Conservation (phyloP, 1,139 yeast genomes). For the Sugiyamaella paludigena region DNA sequence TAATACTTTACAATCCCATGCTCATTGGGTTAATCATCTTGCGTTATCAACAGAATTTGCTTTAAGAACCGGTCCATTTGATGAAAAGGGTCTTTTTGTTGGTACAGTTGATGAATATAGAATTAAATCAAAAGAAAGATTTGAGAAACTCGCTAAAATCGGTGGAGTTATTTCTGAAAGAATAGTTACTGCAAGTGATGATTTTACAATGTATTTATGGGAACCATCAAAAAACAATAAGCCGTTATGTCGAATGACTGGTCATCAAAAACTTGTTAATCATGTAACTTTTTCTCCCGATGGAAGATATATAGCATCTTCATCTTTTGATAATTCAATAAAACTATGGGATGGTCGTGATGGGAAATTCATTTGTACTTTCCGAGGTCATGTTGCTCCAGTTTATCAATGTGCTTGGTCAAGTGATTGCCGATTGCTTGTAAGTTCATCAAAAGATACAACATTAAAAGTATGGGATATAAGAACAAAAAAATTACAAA, state of each 20-base stretch:
- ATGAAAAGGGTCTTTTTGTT: constrained; percentile 50
- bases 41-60: constrained; percentile 90
- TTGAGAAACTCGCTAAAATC: constrained; percentile 72
- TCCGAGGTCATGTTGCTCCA: constrained; percentile 96
- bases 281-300: constrained; percentile 97
- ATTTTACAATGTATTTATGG: constrained; percentile 97
- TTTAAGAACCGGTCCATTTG: constrained; percentile 77
- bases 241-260: constrained; percentile 91
- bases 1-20: constrained; percentile 81
- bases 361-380: constrained; percentile 84
- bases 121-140: constrained; percentile 56
- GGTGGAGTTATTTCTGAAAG: constrained; percentile 73
- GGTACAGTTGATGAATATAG: constrained; percentile 53
- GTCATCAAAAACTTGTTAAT: constrained; percentile 94
- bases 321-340: constrained; percentile 92
- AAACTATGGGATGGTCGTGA: constrained; percentile 95
- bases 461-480: constrained; percentile 98
- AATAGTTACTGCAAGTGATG: constrained; percentile 93
- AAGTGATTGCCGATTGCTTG: constrained; percentile 85
- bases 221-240: constrained; percentile 77
- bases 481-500: constrained; percentile 73
- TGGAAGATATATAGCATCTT: constrained; percentile 85
- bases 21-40: constrained; percentile 96
- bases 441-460: constrained; percentile 93
- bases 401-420: constrained; percentile 99